Conservation (phyloP, 257 asterid species). For the Rauvolfia tetraphylla region DNA sequence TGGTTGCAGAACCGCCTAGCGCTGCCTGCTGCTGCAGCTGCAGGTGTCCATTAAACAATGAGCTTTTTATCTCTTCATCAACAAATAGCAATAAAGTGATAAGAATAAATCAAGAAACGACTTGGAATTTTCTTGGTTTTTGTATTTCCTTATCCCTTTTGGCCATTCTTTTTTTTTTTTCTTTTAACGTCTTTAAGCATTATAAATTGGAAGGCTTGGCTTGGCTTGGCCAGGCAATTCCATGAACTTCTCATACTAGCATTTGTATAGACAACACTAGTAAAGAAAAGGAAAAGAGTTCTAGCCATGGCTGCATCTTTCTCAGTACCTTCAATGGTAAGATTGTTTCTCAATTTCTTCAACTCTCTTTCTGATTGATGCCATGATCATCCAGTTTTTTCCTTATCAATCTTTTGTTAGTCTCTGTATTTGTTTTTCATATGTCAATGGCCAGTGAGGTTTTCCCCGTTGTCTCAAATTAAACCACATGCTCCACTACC, state of each 20-base stretch:
- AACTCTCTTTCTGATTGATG: background rate
- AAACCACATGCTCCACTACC: no score
- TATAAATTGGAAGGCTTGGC: constrained; percentile 42
- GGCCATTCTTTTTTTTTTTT: background rate
- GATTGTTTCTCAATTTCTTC: background rate
- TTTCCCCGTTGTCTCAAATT: no score
- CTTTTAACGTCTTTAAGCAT: constrained; percentile 15
- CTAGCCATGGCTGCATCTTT: constrained; percentile 87
- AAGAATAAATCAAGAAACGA: constrained; percentile 27
- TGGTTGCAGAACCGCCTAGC: constrained; percentile 27
- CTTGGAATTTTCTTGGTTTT: constrained; percentile 35
- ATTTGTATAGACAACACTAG: constrained; percentile 21
- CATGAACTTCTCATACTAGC: constrained; percentile 18
- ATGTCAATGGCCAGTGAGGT: no score
- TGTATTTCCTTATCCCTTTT: constrained; percentile 36
- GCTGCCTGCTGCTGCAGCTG: constrained; percentile 16
- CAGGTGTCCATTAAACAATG: background rate
- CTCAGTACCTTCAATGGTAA: constrained; percentile 88
- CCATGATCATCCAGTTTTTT: background rate
- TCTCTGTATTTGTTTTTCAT: no score
- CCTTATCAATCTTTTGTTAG: background rate
- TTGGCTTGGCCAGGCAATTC: constrained; percentile 13
- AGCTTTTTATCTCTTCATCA: constrained; percentile 13
- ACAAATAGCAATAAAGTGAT: constrained; percentile 19
- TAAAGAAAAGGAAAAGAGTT: constrained; percentile 30